These are phyloP conservation scores for Pseudozyma tsukubaensis DNA, from an alignment of 1,284 basidiomycete genomes.

Conservation along the genomic window DNA sequence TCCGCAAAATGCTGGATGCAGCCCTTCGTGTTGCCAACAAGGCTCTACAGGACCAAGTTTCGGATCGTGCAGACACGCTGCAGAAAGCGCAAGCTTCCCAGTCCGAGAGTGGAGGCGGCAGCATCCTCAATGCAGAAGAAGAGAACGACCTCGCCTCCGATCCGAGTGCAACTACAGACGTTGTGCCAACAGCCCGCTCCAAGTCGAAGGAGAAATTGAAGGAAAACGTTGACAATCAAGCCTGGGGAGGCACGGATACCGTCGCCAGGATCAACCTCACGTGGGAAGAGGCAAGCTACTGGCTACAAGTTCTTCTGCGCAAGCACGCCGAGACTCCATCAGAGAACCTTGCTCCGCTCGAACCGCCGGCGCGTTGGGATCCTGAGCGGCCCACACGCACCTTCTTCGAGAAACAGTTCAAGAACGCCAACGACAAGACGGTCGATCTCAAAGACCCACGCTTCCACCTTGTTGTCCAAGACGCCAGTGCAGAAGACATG, in stretches of 20 bases:
- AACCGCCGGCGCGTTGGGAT: conserved; percentile 35
- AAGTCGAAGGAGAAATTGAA: background rate
- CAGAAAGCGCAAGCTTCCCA: background rate
- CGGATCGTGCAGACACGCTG: background rate
- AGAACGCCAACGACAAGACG: conserved; percentile 28
- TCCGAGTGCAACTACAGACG: background rate
- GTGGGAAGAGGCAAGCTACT: conserved; percentile 50
- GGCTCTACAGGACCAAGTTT: conserved; percentile 23
- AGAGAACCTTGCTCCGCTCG: background rate
- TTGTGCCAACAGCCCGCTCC: background rate
- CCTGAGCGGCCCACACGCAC: conserved; percentile 42
- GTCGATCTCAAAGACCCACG: conserved; percentile 46
- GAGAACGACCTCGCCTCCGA: background rate
- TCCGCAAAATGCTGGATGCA: conserved; percentile 19
- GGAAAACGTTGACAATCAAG: conserved; percentile 2
- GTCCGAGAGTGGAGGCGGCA: background rate
- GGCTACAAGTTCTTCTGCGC: conserved; percentile 30
- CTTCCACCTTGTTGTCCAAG: conserved; percentile 45
- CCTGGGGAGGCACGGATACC: conserved; percentile 11
- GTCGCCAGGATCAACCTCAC: conserved; percentile 21
- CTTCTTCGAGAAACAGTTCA: conserved; percentile 53
- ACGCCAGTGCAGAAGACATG: conserved; percentile 46
- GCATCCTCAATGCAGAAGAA: background rate
- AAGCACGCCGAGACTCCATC: conserved; percentile 11
- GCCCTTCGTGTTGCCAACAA: conserved; percentile 19